phyloP scores from a whole-genome alignment of 1,284 basidiomycete species.

The Apiotrichum siamense region DNA sequence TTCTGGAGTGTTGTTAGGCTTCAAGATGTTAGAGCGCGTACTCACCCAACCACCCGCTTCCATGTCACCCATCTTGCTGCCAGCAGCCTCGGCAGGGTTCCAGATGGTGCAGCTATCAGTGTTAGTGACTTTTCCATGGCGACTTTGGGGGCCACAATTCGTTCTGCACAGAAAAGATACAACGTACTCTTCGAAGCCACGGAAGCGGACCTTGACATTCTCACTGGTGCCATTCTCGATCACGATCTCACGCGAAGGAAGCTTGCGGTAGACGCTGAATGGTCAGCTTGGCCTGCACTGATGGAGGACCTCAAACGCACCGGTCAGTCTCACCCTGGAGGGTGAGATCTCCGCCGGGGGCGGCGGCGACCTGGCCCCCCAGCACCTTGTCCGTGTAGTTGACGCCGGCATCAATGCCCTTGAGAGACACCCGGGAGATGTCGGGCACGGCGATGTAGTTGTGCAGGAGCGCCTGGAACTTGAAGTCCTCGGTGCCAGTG shows the following conservation, averaged over 20 bases:
- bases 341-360: slow-evolving; percentile 35
- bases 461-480: slow-evolving; percentile 82
- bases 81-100: slow-evolving; percentile 69
- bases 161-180: neutral
- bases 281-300: neutral
- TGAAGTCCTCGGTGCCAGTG: slow-evolving; percentile 50
- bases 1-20: no score
- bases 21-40: slow-evolving; percentile 2
- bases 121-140: no score
- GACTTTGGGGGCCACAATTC: no score
- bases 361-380: slow-evolving; percentile 24
- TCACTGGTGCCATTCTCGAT: slow-evolving; percentile 34
- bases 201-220: slow-evolving; percentile 55
- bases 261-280: slow-evolving; percentile 37
- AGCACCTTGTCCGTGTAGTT: slow-evolving; percentile 65
- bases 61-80: slow-evolving; percentile 74
- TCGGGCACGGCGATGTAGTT: slow-evolving; percentile 70
- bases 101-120: slow-evolving; percentile 54
- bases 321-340: slow-evolving; percentile 33
- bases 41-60: slow-evolving; percentile 75
- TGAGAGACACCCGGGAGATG: slow-evolving; percentile 43
- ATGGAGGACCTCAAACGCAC: slow-evolving; percentile 16
- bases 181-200: slow-evolving; percentile 57
- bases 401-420: slow-evolving; percentile 51
- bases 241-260: slow-evolving; percentile 34